Evolutionary conservation across 768 basidiomycete species (phyloP).

Genomic region (Trametes cubensis): DNA sequence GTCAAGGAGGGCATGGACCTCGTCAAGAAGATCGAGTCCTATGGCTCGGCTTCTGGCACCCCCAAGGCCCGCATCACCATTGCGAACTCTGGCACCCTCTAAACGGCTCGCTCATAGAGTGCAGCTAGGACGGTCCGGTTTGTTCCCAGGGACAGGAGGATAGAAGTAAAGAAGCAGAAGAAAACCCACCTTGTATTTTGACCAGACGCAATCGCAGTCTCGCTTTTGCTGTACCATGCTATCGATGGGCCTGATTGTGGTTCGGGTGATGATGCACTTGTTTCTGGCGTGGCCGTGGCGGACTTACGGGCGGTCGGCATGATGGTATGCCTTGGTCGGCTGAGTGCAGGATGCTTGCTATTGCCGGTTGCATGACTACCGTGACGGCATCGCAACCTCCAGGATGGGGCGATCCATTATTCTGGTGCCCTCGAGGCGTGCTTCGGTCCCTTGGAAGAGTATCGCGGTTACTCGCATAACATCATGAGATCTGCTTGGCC

Average conservation of each 20-base stretch:
- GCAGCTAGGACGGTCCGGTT: conserved; percentile 1
- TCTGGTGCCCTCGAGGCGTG: too few species aligned
- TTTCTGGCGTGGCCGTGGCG: not conserved
- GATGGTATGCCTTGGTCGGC: conserved; percentile 1
- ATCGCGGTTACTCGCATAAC: not conserved
- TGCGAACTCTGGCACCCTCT: conserved; percentile 30
- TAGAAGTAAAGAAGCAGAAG: conserved; percentile 27
- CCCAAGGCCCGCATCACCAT: conserved; percentile 32
- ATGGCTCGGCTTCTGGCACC: conserved; percentile 34
- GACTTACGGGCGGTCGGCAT: not conserved
- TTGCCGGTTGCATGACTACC: too few species aligned
- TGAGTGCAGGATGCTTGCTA: not conserved
- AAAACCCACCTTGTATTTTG: conserved; percentile 29
- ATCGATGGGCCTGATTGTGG: conserved; percentile 8
- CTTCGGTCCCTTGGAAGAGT: not conserved
- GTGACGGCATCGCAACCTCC: too few species aligned
- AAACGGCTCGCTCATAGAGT: conserved; percentile 10
- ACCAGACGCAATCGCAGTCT: conserved; percentile 18
- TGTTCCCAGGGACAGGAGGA: conserved; percentile 6
- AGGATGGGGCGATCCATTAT: too few species aligned
- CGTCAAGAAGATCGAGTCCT: conserved; percentile 59
- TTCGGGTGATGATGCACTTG: not conserved
- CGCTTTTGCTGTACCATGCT: conserved; percentile 1
- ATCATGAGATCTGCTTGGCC: too few species aligned
- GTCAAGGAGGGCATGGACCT: conserved; percentile 63